Evolutionary conservation across 352 stramenopile species (phyloP).

Genomic region (Achlya hypogyna): DNA sequence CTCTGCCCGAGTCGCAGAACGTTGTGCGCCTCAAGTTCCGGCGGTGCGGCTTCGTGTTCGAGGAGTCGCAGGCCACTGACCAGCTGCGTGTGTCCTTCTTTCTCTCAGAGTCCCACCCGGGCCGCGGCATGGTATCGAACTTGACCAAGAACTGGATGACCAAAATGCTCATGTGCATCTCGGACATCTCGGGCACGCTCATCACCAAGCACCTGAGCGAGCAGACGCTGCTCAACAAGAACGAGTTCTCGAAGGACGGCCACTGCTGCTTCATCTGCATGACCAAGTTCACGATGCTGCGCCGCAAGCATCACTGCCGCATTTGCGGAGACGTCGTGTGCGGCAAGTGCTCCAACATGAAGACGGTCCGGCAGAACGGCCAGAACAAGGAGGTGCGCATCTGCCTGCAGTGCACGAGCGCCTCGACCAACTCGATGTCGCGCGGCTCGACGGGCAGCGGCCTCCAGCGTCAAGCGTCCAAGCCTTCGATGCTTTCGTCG

Average conservation of each 20-base stretch:
- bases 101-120: constrained; percentile 64
- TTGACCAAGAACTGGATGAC: constrained; percentile 76
- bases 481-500: constrained; percentile 40
- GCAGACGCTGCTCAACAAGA: constrained; percentile 57
- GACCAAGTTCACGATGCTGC: constrained; percentile 66
- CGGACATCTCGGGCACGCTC: constrained; percentile 54
- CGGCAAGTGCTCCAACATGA: constrained; percentile 76
- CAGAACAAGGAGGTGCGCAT: constrained; percentile 66
- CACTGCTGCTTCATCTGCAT: constrained; percentile 59
- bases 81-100: constrained; percentile 58
- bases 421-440: constrained; percentile 30
- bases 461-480: constrained; percentile 22
- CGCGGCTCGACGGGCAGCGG: constrained; percentile 11
- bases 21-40: constrained; percentile 70
- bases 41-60: constrained; percentile 70
- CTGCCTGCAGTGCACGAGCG: constrained; percentile 63
- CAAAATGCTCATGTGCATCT: constrained; percentile 65
- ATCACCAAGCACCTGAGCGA: constrained; percentile 50
- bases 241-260: constrained; percentile 72
- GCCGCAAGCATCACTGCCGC: constrained; percentile 78
- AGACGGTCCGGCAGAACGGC: constrained; percentile 51
- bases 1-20: constrained; percentile 61
- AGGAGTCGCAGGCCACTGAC: constrained; percentile 54
- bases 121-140: constrained; percentile 53
- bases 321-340: constrained; percentile 79